Percentiles rank a stretch among this genome's conserved stretches.
Conservation (phyloP, 1,139 yeast species). For the Taphrina flavorubra region DNA sequence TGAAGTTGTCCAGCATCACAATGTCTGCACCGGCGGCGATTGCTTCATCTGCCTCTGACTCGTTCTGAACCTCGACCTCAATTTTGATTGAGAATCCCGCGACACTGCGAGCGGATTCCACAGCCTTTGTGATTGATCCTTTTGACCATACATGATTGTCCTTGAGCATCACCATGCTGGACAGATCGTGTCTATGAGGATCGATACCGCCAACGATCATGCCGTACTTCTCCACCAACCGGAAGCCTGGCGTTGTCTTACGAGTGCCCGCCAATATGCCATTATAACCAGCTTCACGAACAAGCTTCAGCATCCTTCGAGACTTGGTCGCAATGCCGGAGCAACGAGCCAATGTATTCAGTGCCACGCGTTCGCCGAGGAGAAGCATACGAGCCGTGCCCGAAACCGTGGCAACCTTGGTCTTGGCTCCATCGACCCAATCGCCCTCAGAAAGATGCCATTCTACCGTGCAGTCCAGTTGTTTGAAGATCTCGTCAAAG, state of each 20-base stretch:
- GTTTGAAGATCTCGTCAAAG: conserved; percentile 81
- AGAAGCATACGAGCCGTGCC: conserved; percentile 82
- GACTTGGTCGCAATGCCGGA: conserved; percentile 92
- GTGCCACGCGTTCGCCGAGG: conserved; percentile 83
- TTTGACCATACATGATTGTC: conserved; percentile 93
- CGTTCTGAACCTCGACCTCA: conserved; percentile 88
- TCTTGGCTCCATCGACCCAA: conserved; percentile 57
- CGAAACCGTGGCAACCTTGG: conserved; percentile 69
- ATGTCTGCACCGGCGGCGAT: conserved; percentile 95
- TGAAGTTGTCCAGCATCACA: conserved; percentile 90
- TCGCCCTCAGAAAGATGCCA: conserved; percentile 80
- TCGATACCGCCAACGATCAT: conserved; percentile 97
- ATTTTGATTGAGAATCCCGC: conserved; percentile 90
- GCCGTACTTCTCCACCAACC: conserved; percentile 85
- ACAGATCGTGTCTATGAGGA: conserved; percentile 86
- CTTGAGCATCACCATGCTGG: conserved; percentile 94
- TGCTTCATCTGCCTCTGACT: conserved; percentile 87
- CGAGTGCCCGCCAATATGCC: conserved; percentile 97
- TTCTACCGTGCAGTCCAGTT: conserved; percentile 58
- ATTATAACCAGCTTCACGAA: conserved; percentile 71
- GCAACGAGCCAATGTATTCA: conserved; percentile 78
- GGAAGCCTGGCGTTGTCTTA: conserved; percentile 94
- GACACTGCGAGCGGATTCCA: conserved; percentile 71
- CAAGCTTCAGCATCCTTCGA: conserved; percentile 62
- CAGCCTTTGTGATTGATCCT: conserved; percentile 83